phyloP scores from a whole-genome alignment of 164 flowering plant species.

The Liquidambar formosana region DNA sequence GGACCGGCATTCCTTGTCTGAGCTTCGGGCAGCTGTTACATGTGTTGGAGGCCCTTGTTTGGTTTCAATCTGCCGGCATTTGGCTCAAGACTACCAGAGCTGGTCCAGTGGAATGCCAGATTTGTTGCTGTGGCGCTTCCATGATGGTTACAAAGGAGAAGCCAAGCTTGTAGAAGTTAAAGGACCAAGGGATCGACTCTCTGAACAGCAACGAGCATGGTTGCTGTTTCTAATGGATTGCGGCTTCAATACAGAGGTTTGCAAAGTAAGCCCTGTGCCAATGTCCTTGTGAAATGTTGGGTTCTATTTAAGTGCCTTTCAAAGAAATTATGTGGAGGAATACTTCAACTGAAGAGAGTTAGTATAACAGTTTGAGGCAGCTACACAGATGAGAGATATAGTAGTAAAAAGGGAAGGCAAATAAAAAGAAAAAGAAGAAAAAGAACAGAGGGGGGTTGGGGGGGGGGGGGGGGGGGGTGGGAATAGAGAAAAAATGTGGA shows the following conservation, averaged over 20 bases:
- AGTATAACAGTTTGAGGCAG: not conserved
- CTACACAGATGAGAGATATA: not conserved
- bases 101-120: constrained; percentile 99
- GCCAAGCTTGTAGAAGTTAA: constrained; percentile 97
- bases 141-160: constrained; percentile 68
- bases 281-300: constrained; percentile 6
- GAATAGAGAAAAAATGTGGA: too few relatives aligned
- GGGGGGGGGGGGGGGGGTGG: too few relatives aligned
- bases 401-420: too few relatives aligned
- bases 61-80: constrained; percentile 67
- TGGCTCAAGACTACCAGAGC: constrained; percentile 83
- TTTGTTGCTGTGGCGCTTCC: constrained; percentile 82
- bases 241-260: constrained; percentile 76
- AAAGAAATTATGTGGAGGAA: not conserved
- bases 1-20: constrained; percentile 64
- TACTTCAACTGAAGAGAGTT: not conserved
- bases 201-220: constrained; percentile 98
- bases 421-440: too few relatives aligned
- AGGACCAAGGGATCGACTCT: constrained; percentile 82
- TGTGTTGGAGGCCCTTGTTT: constrained; percentile 76
- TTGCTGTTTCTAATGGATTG: constrained; percentile 77
- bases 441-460: too few relatives aligned
- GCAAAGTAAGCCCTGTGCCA: constrained; percentile 63
- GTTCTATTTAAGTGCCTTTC: not conserved
- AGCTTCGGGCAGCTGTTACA: constrained; percentile 77